Base-by-base conservation (phyloP, 805 yeast genomes). In the Soucietia sequanensis region DNA sequence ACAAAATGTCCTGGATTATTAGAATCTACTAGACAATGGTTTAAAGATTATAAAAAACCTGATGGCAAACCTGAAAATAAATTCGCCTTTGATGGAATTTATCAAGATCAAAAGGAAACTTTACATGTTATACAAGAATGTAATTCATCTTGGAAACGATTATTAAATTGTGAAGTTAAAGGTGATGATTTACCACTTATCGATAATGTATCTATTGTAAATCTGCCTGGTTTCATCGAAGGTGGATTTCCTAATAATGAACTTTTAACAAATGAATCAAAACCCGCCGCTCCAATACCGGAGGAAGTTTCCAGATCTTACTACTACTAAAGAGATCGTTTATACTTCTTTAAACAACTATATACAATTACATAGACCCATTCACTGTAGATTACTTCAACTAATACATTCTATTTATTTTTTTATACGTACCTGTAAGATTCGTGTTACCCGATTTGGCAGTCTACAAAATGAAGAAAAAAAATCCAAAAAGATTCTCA, bases 41-140 rank as follows among this genome's bases (percentile, higher is more conserved):
- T 93, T 81, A 84, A 95, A 64, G 89, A 90, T 67, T 93, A 93
- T 81, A 93, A 93, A 69, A 77, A 89, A 50, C 97, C 99, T 36
- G 99, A 91, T 63, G 99, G 98, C 43, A 93, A 93, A 76, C 95
- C 96, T 54, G 86, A 80, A 68, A 93, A 93, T 70, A 84, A 84
- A 67, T 91, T 93, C 63, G 98, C 97, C n/a, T 89, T 88, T 80
- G 76, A 86, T 42, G 99, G 96, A 47, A 88, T 85, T 62, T 87
- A 88, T 73, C 85, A 85, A 68, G 80, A 81, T 76, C 85, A 78
- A 71, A 73, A 78, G 55, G 89, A 90, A 58, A 95, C 99, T 40
- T 74, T 85, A 50, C 88, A 84, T 47, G 78, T 90, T 48, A 77
- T 91, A 48, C 72, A 78, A 55, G 95, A 88, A 67, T 86, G 95